Percentiles rank a stretch among this genome's conserved stretches.
Evolutionary conservation across 768 basidiomycete species (phyloP).

Genomic region (Suillus sp.): DNA sequence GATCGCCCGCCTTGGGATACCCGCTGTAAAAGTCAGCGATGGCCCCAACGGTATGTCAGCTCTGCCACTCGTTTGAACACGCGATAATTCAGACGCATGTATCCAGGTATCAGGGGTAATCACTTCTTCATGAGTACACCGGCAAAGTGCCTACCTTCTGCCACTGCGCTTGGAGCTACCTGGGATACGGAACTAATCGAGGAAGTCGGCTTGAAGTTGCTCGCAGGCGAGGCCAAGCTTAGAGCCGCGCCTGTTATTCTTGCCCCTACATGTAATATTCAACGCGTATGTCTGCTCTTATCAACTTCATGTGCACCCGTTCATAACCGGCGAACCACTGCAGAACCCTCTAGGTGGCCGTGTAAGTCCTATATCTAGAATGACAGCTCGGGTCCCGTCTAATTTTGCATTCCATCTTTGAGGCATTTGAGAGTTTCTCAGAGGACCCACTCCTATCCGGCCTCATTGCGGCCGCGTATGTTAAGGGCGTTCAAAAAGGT

Average conservation of each 20-base stretch:
- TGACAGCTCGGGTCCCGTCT: slow-evolving; percentile 12
- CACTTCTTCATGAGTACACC: slow-evolving; percentile 83
- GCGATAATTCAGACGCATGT: neutral
- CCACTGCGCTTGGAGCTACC: slow-evolving; percentile 76
- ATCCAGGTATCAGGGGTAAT: slow-evolving; percentile 58
- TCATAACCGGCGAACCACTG: slow-evolving; percentile 1
- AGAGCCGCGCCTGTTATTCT: slow-evolving; percentile 68
- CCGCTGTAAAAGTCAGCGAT: slow-evolving; percentile 78
- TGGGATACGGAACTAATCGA: slow-evolving; percentile 69
- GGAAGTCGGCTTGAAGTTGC: slow-evolving; percentile 60
- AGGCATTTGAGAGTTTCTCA: slow-evolving; percentile 80
- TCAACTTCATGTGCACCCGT: neutral
- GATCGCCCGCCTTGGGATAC: slow-evolving; percentile 67
- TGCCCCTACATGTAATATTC: slow-evolving; percentile 85
- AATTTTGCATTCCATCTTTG: slow-evolving; percentile 1
- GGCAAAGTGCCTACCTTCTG: slow-evolving; percentile 74
- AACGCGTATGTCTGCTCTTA: slow-evolving; percentile 51
- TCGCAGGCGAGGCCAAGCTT: slow-evolving; percentile 73
- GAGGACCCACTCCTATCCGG: slow-evolving; percentile 80
- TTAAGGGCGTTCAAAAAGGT: slow-evolving; percentile 75
- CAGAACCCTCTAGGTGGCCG: slow-evolving; percentile 74
- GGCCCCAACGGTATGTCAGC: slow-evolving; percentile 67
- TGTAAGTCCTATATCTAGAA: slow-evolving; percentile 35
- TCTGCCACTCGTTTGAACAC: neutral
- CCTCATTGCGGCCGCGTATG: slow-evolving; percentile 66